These are phyloP conservation scores for Vanrija sp. DNA, from an alignment of 1,284 basidiomycete genomes.

Conservation along the genomic window DNA sequence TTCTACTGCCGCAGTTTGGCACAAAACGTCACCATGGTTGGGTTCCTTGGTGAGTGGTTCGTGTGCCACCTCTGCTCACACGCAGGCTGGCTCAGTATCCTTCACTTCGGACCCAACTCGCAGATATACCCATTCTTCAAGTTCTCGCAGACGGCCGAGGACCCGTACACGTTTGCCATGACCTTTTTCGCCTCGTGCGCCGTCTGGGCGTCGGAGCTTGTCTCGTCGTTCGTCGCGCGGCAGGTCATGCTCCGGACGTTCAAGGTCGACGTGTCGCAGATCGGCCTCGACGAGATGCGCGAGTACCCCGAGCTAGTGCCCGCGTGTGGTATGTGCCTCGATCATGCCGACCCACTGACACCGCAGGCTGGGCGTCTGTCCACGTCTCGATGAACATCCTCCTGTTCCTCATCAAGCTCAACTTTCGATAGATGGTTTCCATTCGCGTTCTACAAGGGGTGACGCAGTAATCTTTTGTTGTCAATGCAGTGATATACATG, in stretches of 20 bases:
- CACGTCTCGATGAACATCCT: slow-evolving; percentile 58
- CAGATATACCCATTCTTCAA: slow-evolving; percentile 58
- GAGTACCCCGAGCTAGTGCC: slow-evolving; percentile 53
- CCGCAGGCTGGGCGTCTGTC: slow-evolving; percentile 52
- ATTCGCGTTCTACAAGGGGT: no score
- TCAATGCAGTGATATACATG: no score
- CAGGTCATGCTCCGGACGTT: slow-evolving; percentile 51
- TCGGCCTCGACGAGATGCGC: slow-evolving; percentile 55
- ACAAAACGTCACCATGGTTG: slow-evolving; percentile 56
- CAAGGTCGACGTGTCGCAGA: slow-evolving; percentile 53
- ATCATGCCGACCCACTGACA: neutral
- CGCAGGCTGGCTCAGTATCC: slow-evolving; percentile 49
- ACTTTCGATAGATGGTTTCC: slow-evolving; percentile 25
- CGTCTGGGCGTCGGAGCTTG: slow-evolving; percentile 54
- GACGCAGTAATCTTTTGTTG: no score
- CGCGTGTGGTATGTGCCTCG: slow-evolving; percentile 27
- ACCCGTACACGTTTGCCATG: slow-evolving; percentile 57
- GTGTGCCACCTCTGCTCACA: neutral
- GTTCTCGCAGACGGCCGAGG: slow-evolving; percentile 51
- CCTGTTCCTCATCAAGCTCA: slow-evolving; percentile 51
- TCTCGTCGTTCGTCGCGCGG: slow-evolving; percentile 52
- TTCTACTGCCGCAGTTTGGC: slow-evolving; percentile 56
- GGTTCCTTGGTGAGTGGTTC: slow-evolving; percentile 45
- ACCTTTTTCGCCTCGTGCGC: slow-evolving; percentile 55
- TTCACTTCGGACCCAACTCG: slow-evolving; percentile 56